Base-by-base conservation (phyloP, 1,284 basidiomycete species). In the Leccinum insigne region DNA sequence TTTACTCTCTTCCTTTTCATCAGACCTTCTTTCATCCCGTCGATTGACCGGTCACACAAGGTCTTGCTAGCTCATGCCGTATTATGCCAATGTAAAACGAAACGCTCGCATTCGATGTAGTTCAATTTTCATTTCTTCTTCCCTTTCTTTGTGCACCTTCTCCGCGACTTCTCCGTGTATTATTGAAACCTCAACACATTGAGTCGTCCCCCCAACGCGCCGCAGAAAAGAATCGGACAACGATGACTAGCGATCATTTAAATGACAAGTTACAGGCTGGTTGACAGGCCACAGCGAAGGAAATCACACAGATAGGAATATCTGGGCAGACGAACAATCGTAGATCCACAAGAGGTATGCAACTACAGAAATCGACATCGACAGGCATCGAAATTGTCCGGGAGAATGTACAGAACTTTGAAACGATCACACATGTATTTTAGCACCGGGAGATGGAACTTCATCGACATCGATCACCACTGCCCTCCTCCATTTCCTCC, bases 61-160 rank as follows among this genome's bases (percentile, higher is more conserved):
- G 61, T 58, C 56, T 60, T 62, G 38, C 58, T 63, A 57, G 63
- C 40, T 56, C 54, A 59, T 66, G 71, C 49, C 60, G 56, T 54
- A 58, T 67, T 54, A 58, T 67, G 66, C 66, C 65, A n/a, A 62
- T 67, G 65, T 75, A 76, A 65, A 58, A 66, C 8, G 14, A 69
- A 67, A 58, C 49, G 42, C 44, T 61, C 16, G 59, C 60, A 64
- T 63, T 59, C 49, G 13, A 63, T 21, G n/a, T 58, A 58, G 32
- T 69, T 26, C 26, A 61, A 1, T 63, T 49, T 18, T 16, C 29
- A 4, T 56, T 49, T 16, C 63, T 49, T n/a, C n/a, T n/a, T 58
- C 49, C 10, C 8, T 44, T 63, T 58, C 26, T 1, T 40, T 26
- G 14, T 40, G 58, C 57, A 49, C 58, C 47, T 58, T 9, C 58